Evolutionary conservation across 2,329 filamentous ascomycete genomes (phyloP).

Genomic region (Pseudogymnoascus sp.): DNA sequence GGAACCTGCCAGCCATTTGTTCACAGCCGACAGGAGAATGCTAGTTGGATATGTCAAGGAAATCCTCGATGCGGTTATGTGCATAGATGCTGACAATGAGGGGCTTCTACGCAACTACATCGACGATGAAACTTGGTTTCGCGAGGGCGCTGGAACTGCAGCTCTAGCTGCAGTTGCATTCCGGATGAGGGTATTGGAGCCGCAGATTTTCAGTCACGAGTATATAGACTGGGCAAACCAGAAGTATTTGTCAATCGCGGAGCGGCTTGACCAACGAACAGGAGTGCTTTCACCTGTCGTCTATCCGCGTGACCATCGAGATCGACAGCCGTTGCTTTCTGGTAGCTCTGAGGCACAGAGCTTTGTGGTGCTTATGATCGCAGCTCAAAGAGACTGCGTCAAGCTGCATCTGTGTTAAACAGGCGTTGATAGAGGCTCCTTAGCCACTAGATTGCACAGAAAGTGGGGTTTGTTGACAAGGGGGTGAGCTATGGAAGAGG

Average conservation of each 20-base stretch:
- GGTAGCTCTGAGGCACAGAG: conserved; percentile 37
- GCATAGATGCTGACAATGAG: conserved; percentile 28
- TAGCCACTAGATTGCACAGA: no score
- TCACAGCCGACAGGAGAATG: conserved; percentile 21
- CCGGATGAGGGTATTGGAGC: conserved; percentile 37
- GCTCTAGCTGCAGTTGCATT: conserved; percentile 38
- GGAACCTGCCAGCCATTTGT: neutral
- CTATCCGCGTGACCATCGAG: conserved; percentile 34
- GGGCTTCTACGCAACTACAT: conserved; percentile 42
- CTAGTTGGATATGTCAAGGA: conserved; percentile 30
- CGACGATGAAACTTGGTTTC: conserved; percentile 37
- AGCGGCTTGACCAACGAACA: conserved; percentile 30
- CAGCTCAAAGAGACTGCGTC: conserved; percentile 35
- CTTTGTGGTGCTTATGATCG: conserved; percentile 36
- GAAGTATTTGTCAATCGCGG: conserved; percentile 33
- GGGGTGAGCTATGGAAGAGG: no score
- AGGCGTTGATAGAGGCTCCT: neutral
- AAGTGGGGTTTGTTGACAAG: no score
- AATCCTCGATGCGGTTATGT: conserved; percentile 32
- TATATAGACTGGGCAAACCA: conserved; percentile 37
- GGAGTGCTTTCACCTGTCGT: conserved; percentile 34
- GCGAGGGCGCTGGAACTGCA: conserved; percentile 41
- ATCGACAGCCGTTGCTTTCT: conserved; percentile 26
- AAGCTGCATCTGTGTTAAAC: neutral
- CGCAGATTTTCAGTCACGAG: conserved; percentile 28